Evolutionary conservation across 2,329 filamentous ascomycete genomes (phyloP), one percentile per base, ranked within the genome.

Genomic region (Erysiphe neolycopersici): DNA sequence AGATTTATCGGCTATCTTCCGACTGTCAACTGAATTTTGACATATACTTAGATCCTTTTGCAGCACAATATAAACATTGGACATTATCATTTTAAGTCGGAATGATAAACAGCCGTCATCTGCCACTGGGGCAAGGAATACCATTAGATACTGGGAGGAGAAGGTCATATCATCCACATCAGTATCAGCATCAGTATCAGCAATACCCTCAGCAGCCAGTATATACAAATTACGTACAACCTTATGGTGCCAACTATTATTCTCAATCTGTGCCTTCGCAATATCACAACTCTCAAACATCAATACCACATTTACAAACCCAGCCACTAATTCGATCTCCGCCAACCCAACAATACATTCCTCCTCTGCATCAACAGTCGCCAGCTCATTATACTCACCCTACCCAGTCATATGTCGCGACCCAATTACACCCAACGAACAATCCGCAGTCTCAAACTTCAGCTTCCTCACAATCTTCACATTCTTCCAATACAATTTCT

Each of bases 71-170:
- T 26, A 26, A 6, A 26, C 22, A 26, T 26, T 26, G 22, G 22
- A 26, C 3, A 26, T 26, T 9, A 26, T 26, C 22, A 26, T 4
- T 5, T 26, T 26, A 71, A 63, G 69, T 70, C 72, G 73, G 71
- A 71, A 80, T 69, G 75, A 82, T 82, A 76, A 78, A 74, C 65
- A 66, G 66, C 62, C 69, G 66, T 69, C 73, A 77, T 76, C 73
- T 78, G 73, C 73, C 75, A 72, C 73, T 73, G 71, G 76, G 76
- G 68, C 73, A 75, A 62, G 66, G 66, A 60, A 56, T 58, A 52
- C 55, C 54, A 42, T 48, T 50, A 47, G 56, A 58, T 48, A 49
- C 52, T 46, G 50, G 51, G 19, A 53, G 56, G 45, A 52, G 55
- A 41, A 50, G 56, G 43, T 54, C 46, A 38, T 56, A 49, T 52